Base-by-base conservation (phyloP, 2,329 filamentous ascomycete species). In the Exophiala calicioides region DNA sequence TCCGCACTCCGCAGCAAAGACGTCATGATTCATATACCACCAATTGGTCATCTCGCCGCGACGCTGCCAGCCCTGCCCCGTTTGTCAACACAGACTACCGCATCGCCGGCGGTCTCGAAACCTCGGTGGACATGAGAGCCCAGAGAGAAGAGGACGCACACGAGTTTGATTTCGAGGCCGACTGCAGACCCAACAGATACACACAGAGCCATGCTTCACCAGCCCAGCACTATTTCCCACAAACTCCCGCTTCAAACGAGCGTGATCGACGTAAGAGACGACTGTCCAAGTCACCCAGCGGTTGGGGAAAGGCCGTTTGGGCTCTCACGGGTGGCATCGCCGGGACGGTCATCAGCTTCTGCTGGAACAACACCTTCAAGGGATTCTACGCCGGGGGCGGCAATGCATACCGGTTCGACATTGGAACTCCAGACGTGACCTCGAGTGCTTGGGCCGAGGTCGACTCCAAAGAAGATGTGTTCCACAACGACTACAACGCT, bases 381-480 rank as follows among this genome's bases (percentile, higher is more conserved):
- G 90, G 90, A 0, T 96, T 96, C 65, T 84, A 90, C 52, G 89
- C 90, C 9, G 91, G 90, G 5, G 88, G 86, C 3, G 91, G 90
- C 6, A 75, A 74, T 50, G 82, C 81, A 19, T 95, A 90, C 61
- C 71, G 78, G 5, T 70, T 88, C 57, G 64, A 73, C 19, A 49
- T 63, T 39, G 62, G 54, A 32, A 59, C 36, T 34, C 44, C 54
- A 16, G 26, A 38, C 5, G 44, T 60, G 4, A 56, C 61, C 31
- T 41, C 62, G 37, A 64, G 50, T 40, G 42, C 47, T 15, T 63
- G 65, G 63, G 59, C 65, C 24, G 55, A 65, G 16, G 39, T 59
- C 3, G 55, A 60, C 38, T 51, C 60, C 3, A 60, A 62, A 27
- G 62, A 65, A 21, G 56, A 65, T 20, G 46, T 56, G 5, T 62